Conservation (phyloP, 208 protist species). For the Wallacemonas sp. region DNA sequence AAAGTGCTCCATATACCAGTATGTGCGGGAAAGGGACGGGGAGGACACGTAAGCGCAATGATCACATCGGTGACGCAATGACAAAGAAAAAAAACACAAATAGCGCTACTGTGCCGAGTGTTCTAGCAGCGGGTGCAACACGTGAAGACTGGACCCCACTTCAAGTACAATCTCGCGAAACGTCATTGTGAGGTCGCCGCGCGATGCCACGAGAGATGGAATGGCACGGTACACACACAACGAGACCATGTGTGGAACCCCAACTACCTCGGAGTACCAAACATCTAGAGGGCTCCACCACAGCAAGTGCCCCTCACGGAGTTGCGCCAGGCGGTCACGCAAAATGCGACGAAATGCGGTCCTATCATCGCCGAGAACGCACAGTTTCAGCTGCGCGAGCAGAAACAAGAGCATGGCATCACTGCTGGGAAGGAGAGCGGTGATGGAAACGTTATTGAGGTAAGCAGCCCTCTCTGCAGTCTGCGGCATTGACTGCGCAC, state of each 20-base stretch:
- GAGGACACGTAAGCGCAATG: no score
- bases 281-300: constrained; percentile 67
- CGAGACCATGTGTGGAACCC: constrained; percentile 50
- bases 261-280: constrained; percentile 49
- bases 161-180: constrained; percentile 66
- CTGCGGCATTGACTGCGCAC: constrained; percentile 11
- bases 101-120: not conserved
- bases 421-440: constrained; percentile 5
- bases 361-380: constrained; percentile 16
- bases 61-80: not conserved
- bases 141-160: constrained; percentile 37
- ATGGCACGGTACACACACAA: constrained; percentile 49
- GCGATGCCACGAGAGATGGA: constrained; percentile 44
- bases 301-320: constrained; percentile 51
- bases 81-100: constrained; percentile 10
- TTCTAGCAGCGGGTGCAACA: constrained; percentile 63
- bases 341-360: constrained; percentile 28
- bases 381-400: constrained; percentile 16
- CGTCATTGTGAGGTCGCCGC: constrained; percentile 19
- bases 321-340: constrained; percentile 31
- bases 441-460: constrained; percentile 16
- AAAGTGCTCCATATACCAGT: no score
- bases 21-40: no score
- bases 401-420: constrained; percentile 36
- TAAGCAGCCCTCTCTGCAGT: constrained; percentile 10